phyloP scores from a whole-genome alignment of 176 grass and related monocot species.

The Avena atlantica region DNA sequence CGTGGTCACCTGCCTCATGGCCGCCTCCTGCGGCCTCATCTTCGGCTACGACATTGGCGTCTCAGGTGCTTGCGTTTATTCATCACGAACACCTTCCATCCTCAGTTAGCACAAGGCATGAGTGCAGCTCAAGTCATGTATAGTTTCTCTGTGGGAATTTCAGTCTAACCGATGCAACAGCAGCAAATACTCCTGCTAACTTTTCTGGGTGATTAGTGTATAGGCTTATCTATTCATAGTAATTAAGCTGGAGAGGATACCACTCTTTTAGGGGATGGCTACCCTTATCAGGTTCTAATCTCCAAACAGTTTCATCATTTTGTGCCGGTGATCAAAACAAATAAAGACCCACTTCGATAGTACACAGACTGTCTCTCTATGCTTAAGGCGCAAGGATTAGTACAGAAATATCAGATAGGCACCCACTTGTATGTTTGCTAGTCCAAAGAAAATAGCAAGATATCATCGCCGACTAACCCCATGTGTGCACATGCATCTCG shows the following conservation, averaged over 20 bases:
- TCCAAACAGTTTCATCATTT: not conserved
- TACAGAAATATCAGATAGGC: not conserved
- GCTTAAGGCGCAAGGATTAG: not conserved
- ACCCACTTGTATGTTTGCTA: not conserved
- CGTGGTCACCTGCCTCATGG: slow-evolving; percentile 63
- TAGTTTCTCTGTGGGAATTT: not conserved
- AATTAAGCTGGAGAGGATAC: too few species aligned
- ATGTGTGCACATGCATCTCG: not conserved
- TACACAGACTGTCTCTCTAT: not conserved
- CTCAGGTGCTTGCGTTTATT: slow-evolving; percentile 44
- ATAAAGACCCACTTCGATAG: not conserved
- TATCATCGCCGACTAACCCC: not conserved
- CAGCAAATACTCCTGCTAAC: not conserved
- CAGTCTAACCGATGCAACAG: not conserved
- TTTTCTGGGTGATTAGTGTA: not conserved
- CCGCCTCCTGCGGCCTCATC: slow-evolving; percentile 74
- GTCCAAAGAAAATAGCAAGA: not conserved
- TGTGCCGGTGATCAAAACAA: not conserved
- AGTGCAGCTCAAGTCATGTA: slow-evolving; percentile 11
- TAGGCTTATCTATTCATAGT: not conserved
- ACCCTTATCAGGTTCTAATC: too few species aligned
- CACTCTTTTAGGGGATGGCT: too few species aligned
- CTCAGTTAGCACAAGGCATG: slow-evolving; percentile 1
- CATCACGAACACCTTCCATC: not conserved
- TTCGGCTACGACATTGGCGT: slow-evolving; percentile 73